Conservation (phyloP, 495 filamentous ascomycete genomes). For the Halenospora varia region DNA sequence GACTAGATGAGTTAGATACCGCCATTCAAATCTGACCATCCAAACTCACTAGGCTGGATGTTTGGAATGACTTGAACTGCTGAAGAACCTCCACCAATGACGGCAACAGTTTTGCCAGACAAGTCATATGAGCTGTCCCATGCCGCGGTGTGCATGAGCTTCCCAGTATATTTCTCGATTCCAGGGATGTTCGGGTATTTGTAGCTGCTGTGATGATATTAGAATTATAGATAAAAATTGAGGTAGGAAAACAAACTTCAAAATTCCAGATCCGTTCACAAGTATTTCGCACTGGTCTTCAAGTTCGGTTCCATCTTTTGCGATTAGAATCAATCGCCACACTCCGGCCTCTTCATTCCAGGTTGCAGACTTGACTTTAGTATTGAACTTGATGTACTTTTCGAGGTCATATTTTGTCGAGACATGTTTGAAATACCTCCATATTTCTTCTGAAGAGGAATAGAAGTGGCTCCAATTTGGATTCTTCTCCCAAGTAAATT, state of each 20-base stretch:
- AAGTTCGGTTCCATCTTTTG: conserved; percentile 23
- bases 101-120: conserved; percentile 44
- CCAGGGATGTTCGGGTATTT: conserved; percentile 54
- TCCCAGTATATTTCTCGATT: conserved; percentile 48
- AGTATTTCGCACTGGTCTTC: conserved; percentile 15
- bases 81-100: conserved; percentile 52
- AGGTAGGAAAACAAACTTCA: conserved; percentile 29
- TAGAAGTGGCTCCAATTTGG: conserved; percentile 47
- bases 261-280: conserved; percentile 13
- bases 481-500: conserved; percentile 49
- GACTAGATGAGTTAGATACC: conserved; percentile 1
- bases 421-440: conserved; percentile 50
- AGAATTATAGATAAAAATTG: conserved; percentile 28
- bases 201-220: conserved; percentile 21
- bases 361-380: conserved; percentile 2
- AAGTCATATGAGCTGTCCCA: conserved; percentile 43
- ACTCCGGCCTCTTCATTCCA: conserved; percentile 13
- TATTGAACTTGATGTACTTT: conserved; percentile 37
- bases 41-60: conserved; percentile 50
- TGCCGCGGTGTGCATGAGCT: conserved; percentile 49
- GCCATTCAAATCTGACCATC: conserved; percentile 25
- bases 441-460: conserved; percentile 53
- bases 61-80: conserved; percentile 47
- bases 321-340: conserved; percentile 1
- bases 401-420: conserved; percentile 52